Base-by-base conservation (phyloP, 192 early-diverging fungal genomes). In the Coemansia furcata region DNA sequence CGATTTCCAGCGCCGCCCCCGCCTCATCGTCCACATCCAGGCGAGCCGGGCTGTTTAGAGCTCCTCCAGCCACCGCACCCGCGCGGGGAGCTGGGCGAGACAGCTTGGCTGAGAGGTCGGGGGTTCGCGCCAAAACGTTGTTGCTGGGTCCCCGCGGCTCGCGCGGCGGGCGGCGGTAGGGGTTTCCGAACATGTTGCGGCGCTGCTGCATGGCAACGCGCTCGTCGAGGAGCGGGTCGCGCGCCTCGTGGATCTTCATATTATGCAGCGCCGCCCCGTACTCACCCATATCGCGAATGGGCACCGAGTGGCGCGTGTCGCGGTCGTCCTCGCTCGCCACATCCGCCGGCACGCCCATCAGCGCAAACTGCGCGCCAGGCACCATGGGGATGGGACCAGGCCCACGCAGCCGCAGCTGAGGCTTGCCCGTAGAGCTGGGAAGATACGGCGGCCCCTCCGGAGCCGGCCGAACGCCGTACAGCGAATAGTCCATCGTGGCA, bases 171-270 rank as follows among this genome's bases (percentile, higher is more conserved):
- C 86, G 86, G 64, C 84, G 78, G 62, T 90, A 93, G 0, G 90
- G 90, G 62, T 92, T 93, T 30, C 92, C 92, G 80, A 92, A 93
- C 84, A 92, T 86, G 11, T 88, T 88, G 26, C 84, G 85, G 14
- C 83, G 77, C 59, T 84, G 79, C 63, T 78, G 79, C 15, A 83
- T 67, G 1, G 73, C 81, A 3, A 77, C 78, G 14, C 90, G 89
- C 63, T 92, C 92, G 49, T 88, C 87, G 39, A 87, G 67, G 38
- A 89, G 71, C 10, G 92, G 89, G 62, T 90, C 86, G 50, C 90
- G 79, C 15, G 89, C 76, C 32, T 83, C 86, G 11, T 85, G 79
- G 35, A 78, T 73, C 29, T 81, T 84, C 37, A 78, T 63, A 9
- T 80, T 73, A n/a, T 76, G 67, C 86, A 89, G 89, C 14, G 79